These are phyloP conservation scores for Rehmannia glutinosa DNA, from an alignment of 257 asterid species.

Conservation along the genomic window DNA sequence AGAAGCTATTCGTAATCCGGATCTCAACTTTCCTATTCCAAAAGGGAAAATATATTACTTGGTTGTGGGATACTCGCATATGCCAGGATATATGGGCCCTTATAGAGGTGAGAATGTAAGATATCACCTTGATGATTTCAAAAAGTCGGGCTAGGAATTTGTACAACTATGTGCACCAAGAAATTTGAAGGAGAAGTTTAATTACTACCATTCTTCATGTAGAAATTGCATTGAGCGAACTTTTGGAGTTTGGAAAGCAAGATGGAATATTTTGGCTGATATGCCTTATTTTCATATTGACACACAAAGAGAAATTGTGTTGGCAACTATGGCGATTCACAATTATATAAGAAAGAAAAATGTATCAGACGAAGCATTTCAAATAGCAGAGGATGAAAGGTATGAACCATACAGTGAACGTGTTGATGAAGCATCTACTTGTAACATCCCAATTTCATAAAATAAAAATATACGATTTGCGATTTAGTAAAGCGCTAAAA, in stretches of 20 bases:
- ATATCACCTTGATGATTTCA: no score
- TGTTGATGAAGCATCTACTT: background rate
- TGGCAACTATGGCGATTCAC: background rate
- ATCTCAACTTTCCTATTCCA: background rate
- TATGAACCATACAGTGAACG: background rate
- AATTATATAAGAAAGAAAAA: background rate
- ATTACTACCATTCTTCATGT: no score
- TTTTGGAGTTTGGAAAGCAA: slow-evolving; percentile 1
- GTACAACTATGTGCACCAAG: no score
- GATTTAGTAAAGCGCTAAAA: no score
- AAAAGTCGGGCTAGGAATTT: no score
- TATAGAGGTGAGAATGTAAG: background rate
- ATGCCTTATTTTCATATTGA: background rate
- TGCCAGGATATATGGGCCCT: background rate
- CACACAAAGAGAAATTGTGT: background rate
- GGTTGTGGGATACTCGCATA: background rate
- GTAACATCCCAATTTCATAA: no score
- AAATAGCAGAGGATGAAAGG: background rate
- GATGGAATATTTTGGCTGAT: slow-evolving; percentile 1
- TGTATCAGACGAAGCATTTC: background rate
- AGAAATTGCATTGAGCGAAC: background rate
- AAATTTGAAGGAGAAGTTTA: no score
- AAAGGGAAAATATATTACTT: background rate
- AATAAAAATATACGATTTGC: no score
- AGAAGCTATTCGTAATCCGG: background rate